These are phyloP conservation scores for Dimocarpus longan DNA, from an alignment of 345 rosid genomes.

Conservation along the genomic window DNA sequence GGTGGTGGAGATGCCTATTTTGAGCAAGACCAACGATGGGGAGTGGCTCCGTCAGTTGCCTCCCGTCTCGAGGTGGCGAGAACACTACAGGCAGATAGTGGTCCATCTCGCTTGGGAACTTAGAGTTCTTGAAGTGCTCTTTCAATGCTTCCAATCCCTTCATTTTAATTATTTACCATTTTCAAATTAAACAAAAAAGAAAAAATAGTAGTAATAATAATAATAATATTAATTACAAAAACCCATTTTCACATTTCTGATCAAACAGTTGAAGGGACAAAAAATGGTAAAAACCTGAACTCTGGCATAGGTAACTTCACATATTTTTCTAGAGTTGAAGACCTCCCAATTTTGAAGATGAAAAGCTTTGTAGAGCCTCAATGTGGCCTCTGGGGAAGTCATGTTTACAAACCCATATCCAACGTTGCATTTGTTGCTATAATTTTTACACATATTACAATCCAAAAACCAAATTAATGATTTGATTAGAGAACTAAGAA, in stretches of 20 bases:
- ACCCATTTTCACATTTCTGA: too few relatives aligned
- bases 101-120: conserved; percentile 68
- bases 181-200: neutral
- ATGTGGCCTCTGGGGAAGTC: conserved; percentile 80
- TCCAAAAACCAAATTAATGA: neutral
- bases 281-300: conserved; percentile 54
- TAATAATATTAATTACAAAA: neutral
- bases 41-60: conserved; percentile 51
- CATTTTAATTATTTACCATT: neutral
- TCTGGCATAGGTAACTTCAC: conserved; percentile 89
- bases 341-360: conserved; percentile 80
- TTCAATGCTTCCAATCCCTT: conserved; percentile 85
- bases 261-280: too few relatives aligned
- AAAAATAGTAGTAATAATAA: neutral
- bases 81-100: conserved; percentile 78
- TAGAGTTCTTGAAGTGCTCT: conserved; percentile 85
- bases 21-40: conserved; percentile 47
- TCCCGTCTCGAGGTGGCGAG: conserved; percentile 86
- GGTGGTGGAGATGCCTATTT: conserved; percentile 11
- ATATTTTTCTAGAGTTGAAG: conserved; percentile 77
- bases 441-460: neutral
- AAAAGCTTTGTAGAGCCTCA: conserved; percentile 79
- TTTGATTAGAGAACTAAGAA: neutral
- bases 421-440: conserved; percentile 89
- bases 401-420: conserved; percentile 99